Evolutionary conservation across 306 rosid species (phyloP), one percentile per base, ranked within the genome.

Genomic region (Luffa aegyptiaca): DNA sequence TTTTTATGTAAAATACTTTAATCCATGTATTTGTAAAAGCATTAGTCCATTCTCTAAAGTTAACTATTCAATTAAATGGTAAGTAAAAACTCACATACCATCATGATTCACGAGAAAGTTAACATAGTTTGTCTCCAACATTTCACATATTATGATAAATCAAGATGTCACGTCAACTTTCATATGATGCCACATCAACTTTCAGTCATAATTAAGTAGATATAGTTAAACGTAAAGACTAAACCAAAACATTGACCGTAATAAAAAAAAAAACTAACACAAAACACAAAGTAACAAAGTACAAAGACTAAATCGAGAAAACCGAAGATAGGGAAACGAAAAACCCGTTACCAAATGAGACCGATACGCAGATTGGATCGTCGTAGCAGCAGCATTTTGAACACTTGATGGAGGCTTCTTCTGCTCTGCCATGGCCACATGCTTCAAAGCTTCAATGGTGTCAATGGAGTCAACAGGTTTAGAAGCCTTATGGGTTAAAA

Each of bases 281-380:
- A 8, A 18, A 56, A 6, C 33, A 57, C 7, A 56, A 6, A 57
- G 33, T 20, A 37, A 18, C 13, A 17, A 37, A 66, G 6, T 17
- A 37, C 0, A 39, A 13, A 66, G 33, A 66, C 49, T 36, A 37
- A 36, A 66, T 20, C 7, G 41, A 20, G 20, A 71, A 71, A 71
- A 2, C 0, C 2, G 14, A 59, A 76, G 42, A 12, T 6, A 64
- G 9, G 8, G 56, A 10, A 59, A 57, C 33, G 48, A 31, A 69
- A 41, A 79, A 73, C 20, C 55, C 52, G 9, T 80, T 81, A 91
- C 99, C 96, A 96, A 84, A 83, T 87, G 87, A 35, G 97, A 86
- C 21, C 96, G 96, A 76, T 87, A 96, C 12, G 77, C 84, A 2
- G 98, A 84, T 80, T 96, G 99, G 82, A 96, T 90, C 84, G 53